Evolutionary conservation across 768 basidiomycete species (phyloP).

Genomic region (Mycena galopus): DNA sequence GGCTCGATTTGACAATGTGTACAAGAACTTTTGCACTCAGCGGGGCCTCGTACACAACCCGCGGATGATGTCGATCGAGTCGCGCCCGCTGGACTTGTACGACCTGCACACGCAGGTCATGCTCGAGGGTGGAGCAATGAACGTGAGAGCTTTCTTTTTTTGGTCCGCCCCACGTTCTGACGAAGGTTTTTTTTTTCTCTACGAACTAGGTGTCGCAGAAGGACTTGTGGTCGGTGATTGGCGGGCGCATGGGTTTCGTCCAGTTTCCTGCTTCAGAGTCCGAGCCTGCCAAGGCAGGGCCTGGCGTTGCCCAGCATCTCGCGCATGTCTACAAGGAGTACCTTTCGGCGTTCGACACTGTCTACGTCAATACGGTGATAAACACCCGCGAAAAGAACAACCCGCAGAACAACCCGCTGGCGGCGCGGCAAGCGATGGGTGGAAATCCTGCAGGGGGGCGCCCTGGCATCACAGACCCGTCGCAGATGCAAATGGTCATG

Average conservation of each 20-base stretch:
- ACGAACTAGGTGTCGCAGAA: conserved; percentile 63
- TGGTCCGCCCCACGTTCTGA: conserved; percentile 24
- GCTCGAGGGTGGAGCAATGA: conserved; percentile 64
- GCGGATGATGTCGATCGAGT: conserved; percentile 62
- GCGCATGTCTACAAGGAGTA: conserved; percentile 72
- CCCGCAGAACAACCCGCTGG: too few relatives aligned
- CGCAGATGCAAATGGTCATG: conserved; percentile 60
- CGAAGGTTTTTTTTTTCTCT: conserved; percentile 8
- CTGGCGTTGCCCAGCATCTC: conserved; percentile 71
- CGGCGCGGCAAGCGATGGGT: conserved; percentile 16
- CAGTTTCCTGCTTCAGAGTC: conserved; percentile 72
- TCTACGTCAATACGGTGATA: conserved; percentile 61
- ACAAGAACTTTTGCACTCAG: conserved; percentile 60
- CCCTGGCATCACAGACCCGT: conserved; percentile 42
- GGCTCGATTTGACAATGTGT: conserved; percentile 63
- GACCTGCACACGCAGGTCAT: conserved; percentile 70
- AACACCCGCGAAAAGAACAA: conserved; percentile 46
- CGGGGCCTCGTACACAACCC: conserved; percentile 56
- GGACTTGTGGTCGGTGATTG: conserved; percentile 76
- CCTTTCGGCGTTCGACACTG: conserved; percentile 67
- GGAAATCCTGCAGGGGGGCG: conserved; percentile 11
- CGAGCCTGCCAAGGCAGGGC: conserved; percentile 74
- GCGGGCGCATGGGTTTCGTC: conserved; percentile 74
- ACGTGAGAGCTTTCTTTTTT: conserved; percentile 51
- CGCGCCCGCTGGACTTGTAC: conserved; percentile 70